Evolutionary conservation across 2,329 filamentous ascomycete species (phyloP), one percentile per base, ranked within the genome.

Genomic region (Pseudocercospora eumusae): DNA sequence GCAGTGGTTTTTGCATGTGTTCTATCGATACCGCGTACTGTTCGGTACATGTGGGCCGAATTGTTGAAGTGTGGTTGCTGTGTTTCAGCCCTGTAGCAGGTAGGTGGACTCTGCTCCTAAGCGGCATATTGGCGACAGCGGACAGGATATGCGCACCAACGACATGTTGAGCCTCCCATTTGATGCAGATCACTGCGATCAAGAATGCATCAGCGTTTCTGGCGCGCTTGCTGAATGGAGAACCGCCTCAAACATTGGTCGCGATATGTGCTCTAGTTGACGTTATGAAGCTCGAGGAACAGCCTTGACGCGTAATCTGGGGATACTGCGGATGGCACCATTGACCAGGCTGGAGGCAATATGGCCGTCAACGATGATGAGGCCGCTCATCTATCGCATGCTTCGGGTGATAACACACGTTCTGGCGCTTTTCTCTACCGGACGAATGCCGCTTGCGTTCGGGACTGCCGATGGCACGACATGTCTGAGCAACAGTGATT

Each of bases 21-120:
- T 36, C 42, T 42, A 20, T 40, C 25, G 42, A 52, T 20, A 13
- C 18, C 11, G n/a, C 23, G 18, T 52, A 3, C 23, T 50, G 45
- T 15, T 13, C 45, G 20, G 45, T 25, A 20, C 21, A 27, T 25
- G 21, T 13, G 45, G 45, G 18, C 45, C 45, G 47, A 52, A 25
- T 18, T 31, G 47, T 15, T 13, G 20, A 25, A 23, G 44, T 56
- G 21, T 56, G 36, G 49, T 42, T 18, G 44, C 28, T 40, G 15
- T 28, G 53, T 56, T 56, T 56, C 53, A 56, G 53, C 53, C 53
- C 23, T 42, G 53, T 56, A 11, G 36, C 18, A 55, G 20, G 53
- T 44, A 44, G 31, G 31, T 23, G 21, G 53, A 44, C 9, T 56
- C 31, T 20, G 53, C 21, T 52, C n/a, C 47, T n/a, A 52, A 52